Percentiles rank a stretch among this genome's conserved stretches.
Conservation (phyloP, 768 basidiomycete species). For the Kwoniella sp. region DNA sequence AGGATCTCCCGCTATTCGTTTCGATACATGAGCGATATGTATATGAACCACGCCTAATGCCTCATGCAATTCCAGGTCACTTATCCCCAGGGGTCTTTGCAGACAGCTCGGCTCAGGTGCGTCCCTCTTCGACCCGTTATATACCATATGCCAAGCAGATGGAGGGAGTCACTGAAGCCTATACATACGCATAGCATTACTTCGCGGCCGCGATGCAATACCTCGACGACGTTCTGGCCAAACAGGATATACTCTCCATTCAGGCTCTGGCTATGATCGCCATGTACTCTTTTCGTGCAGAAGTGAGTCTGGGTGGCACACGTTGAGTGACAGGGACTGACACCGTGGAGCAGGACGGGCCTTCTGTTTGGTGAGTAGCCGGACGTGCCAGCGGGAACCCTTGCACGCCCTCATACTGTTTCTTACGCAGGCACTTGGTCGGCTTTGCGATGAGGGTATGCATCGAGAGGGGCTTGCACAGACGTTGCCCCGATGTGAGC, state of each 20-base stretch:
- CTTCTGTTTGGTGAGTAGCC: not conserved
- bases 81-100: not conserved
- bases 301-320: too few species aligned
- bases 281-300: not conserved
- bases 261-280: not conserved
- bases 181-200: not conserved
- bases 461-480: not conserved
- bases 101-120: not conserved
- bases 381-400: too few species aligned
- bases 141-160: too few species aligned
- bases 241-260: not conserved
- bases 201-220: not conserved
- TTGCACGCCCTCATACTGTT: too few species aligned
- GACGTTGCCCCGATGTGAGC: not conserved
- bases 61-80: not conserved
- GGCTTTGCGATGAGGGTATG: not conserved
- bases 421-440: not conserved
- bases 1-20: too few species aligned
- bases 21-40: too few species aligned
- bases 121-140: too few species aligned
- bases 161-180: not conserved
- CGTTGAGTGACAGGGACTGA: not conserved
- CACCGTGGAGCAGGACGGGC: not conserved
- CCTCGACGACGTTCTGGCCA: not conserved
- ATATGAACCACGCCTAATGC: too few species aligned